These are phyloP conservation scores for Ettlia oleoabundans DNA, from an alignment of 139 green algal species.

Conservation along the genomic window DNA sequence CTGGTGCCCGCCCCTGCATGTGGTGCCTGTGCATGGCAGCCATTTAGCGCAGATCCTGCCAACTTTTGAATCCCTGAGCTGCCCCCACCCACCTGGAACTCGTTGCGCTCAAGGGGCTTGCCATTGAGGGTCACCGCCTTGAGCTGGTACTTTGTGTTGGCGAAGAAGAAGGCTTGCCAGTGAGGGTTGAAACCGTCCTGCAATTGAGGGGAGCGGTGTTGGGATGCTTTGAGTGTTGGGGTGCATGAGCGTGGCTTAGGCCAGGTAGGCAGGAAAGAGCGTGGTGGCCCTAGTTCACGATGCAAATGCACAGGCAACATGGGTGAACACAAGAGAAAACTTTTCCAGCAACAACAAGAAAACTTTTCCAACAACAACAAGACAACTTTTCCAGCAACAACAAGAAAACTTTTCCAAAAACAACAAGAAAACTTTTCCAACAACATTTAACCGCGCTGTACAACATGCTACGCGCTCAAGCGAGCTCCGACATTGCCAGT, in stretches of 20 bases:
- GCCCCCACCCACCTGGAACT: conserved; percentile 6
- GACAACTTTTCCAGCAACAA: too few relatives aligned
- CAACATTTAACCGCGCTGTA: neutral
- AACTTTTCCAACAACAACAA: too few relatives aligned
- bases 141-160: conserved; percentile 18
- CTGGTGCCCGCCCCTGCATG: too few relatives aligned
- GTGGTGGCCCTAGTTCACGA: too few relatives aligned
- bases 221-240: neutral
- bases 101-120: neutral
- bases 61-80: neutral
- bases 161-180: conserved; percentile 37
- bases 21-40: neutral
- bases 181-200: conserved; percentile 31
- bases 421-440: too few relatives aligned
- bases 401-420: too few relatives aligned
- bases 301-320: too few relatives aligned
- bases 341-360: too few relatives aligned
- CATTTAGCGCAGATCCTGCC: neutral
- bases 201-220: neutral
- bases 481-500: neutral
- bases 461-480: neutral
- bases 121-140: neutral
- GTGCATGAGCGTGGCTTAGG: neutral
- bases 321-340: too few relatives aligned
- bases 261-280: too few relatives aligned